Evolutionary conservation across 192 early-diverging fungal genomes (phyloP).

Genomic region (Umbelopsis vinacea): DNA sequence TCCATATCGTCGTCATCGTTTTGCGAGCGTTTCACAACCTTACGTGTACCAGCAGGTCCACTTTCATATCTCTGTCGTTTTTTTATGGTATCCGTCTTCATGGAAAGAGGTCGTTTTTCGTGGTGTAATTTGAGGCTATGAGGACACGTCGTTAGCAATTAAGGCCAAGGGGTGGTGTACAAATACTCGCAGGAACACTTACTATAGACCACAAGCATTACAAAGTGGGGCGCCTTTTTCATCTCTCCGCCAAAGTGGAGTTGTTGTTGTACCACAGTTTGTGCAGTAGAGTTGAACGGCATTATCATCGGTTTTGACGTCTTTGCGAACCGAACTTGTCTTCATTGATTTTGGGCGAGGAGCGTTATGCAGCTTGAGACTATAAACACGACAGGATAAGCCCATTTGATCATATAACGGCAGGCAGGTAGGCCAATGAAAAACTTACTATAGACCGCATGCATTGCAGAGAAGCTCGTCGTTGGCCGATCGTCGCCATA

Average conservation of each 20-base stretch:
- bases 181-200: constrained; percentile 13
- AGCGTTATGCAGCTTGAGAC: constrained; percentile 82
- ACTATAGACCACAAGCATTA: constrained; percentile 65
- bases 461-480: constrained; percentile 95
- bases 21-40: background rate
- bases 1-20: constrained; percentile 2
- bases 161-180: background rate
- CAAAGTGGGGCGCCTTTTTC: constrained; percentile 56
- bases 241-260: constrained; percentile 92
- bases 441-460: constrained; percentile 88
- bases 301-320: constrained; percentile 31
- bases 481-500: constrained; percentile 89
- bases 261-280: constrained; percentile 83
- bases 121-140: constrained; percentile 39
- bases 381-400: constrained; percentile 1
- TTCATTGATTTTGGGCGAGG: constrained; percentile 81
- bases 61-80: constrained; percentile 39
- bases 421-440: no score
- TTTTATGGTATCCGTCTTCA: constrained; percentile 43
- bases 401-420: background rate
- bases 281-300: constrained; percentile 58
- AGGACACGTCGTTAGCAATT: background rate
- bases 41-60: background rate
- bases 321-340: constrained; percentile 63
- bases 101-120: constrained; percentile 40